These are phyloP conservation scores for Inga oerstediana DNA, from an alignment of 306 rosid species.

Conservation along the genomic window DNA sequence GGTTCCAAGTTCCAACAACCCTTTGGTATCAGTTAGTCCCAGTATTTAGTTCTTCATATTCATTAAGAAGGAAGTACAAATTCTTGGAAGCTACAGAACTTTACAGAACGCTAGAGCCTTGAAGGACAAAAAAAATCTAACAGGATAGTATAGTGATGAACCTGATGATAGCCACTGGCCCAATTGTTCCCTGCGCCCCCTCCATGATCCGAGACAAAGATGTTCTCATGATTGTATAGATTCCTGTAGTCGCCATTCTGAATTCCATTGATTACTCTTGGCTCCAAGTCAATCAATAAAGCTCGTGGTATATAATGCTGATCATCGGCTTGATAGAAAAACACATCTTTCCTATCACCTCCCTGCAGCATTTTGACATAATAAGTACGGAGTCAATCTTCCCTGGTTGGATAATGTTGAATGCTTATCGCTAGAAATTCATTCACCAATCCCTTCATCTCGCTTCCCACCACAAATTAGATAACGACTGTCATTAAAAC, in stretches of 20 bases:
- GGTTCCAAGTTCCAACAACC: conserved; percentile 1
- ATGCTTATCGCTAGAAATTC: background rate
- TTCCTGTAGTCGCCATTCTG: conserved; percentile 93
- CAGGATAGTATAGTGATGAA: conserved; percentile 32
- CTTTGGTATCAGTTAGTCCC: background rate
- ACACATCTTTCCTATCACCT: conserved; percentile 95
- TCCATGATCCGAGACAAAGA: conserved; percentile 91
- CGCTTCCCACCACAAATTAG: background rate
- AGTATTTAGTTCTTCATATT: background rate
- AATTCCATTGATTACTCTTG: conserved; percentile 93
- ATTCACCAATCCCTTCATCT: background rate
- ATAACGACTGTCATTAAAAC: background rate
- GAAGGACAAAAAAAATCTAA: background rate
- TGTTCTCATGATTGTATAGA: conserved; percentile 93
- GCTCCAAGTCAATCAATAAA: conserved; percentile 91
- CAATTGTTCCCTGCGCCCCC: conserved; percentile 99
- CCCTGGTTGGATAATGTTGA: background rate
- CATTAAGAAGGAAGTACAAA: background rate
- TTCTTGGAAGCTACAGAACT: conserved; percentile 12
- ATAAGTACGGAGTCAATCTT: conserved; percentile 19
- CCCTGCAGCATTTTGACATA: conserved; percentile 62
- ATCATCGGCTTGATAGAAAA: conserved; percentile 98
- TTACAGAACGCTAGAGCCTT: background rate
- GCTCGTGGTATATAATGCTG: conserved; percentile 98
- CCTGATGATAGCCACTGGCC: conserved; percentile 99